Percentiles rank a stretch among this genome's conserved stretches.
Evolutionary conservation across 176 grass and related monocot genomes (phyloP).

Genomic region (Cenchrus purpureus): DNA sequence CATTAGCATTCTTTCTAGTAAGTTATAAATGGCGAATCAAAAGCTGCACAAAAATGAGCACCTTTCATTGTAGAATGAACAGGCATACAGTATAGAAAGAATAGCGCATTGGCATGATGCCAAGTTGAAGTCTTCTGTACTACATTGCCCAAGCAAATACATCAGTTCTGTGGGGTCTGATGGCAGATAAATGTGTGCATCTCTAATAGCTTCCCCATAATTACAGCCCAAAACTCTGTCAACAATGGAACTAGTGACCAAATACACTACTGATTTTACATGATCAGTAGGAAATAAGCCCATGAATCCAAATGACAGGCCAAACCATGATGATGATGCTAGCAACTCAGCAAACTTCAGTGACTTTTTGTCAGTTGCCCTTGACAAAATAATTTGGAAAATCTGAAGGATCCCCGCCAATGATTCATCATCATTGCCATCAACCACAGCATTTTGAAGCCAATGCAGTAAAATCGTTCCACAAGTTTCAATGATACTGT

Average conservation of each 20-base stretch:
- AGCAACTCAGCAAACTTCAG: slow-evolving; percentile 68
- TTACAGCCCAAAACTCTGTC: slow-evolving; percentile 70
- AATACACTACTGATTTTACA: slow-evolving; percentile 83
- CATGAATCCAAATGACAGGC: slow-evolving; percentile 84
- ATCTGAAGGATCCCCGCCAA: slow-evolving; percentile 73
- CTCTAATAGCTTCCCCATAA: slow-evolving; percentile 82
- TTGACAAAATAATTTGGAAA: slow-evolving; percentile 85
- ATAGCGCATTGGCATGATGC: slow-evolving; percentile 79
- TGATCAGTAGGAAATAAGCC: slow-evolving; percentile 76
- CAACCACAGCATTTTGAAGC: slow-evolving; percentile 64
- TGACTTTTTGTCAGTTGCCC: slow-evolving; percentile 48
- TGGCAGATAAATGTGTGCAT: slow-evolving; percentile 73
- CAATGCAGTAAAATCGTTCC: slow-evolving; percentile 72
- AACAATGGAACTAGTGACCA: slow-evolving; percentile 67
- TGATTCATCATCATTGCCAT: slow-evolving; percentile 69
- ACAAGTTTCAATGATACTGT: slow-evolving; percentile 71
- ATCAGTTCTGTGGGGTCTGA: slow-evolving; percentile 80
- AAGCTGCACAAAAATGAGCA: slow-evolving; percentile 43
- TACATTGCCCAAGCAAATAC: slow-evolving; percentile 79
- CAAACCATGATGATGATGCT: slow-evolving; percentile 80
- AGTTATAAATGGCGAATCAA: slow-evolving; percentile 10
- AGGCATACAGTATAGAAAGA: slow-evolving; percentile 78
- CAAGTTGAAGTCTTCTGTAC: slow-evolving; percentile 71
- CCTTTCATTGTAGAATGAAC: slow-evolving; percentile 84
- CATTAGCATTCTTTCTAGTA: slow-evolving; percentile 24